Conservation (phyloP, 495 filamentous ascomycete genomes). For the Talaromyces wortmannii region DNA sequence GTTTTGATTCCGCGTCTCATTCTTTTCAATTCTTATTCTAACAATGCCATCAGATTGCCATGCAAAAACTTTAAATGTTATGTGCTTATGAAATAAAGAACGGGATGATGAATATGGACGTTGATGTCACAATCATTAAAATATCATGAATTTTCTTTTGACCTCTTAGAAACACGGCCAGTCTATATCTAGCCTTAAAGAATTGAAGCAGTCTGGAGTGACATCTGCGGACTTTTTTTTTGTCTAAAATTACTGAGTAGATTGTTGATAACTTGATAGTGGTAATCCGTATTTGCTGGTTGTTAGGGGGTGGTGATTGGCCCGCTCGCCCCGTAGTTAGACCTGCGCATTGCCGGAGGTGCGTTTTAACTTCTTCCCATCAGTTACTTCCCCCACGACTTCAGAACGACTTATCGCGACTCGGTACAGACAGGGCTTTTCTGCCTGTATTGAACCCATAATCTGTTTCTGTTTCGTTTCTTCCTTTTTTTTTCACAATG, state of each 20-base stretch:
- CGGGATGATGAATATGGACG: slow-evolving; percentile 6
- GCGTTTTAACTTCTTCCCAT: too few species aligned
- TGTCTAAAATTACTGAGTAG: neutral
- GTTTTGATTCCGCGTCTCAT: slow-evolving; percentile 14
- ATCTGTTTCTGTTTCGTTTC: too few species aligned
- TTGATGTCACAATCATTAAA: neutral
- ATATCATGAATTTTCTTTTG: slow-evolving; percentile 5
- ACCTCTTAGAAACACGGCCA: slow-evolving; percentile 1
- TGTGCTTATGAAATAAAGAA: slow-evolving; percentile 7
- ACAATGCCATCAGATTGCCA: slow-evolving; percentile 50
- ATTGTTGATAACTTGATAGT: too few species aligned
- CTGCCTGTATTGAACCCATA: too few species aligned
- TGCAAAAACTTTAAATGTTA: slow-evolving; percentile 79
- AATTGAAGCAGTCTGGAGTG: neutral
- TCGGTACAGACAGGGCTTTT: too few species aligned
- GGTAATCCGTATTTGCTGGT: too few species aligned
- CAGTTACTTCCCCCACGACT: too few species aligned
- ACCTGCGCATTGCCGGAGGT: too few species aligned
- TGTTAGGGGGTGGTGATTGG: too few species aligned
- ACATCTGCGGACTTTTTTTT: neutral
- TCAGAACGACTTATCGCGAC: too few species aligned
- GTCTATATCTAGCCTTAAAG: neutral
- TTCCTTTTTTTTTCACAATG: slow-evolving; percentile 32
- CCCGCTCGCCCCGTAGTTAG: too few species aligned
- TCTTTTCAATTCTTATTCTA: slow-evolving; percentile 12